Base-by-base conservation (phyloP, 2,329 filamentous ascomycete species). In the Fusarium heterosporum region DNA sequence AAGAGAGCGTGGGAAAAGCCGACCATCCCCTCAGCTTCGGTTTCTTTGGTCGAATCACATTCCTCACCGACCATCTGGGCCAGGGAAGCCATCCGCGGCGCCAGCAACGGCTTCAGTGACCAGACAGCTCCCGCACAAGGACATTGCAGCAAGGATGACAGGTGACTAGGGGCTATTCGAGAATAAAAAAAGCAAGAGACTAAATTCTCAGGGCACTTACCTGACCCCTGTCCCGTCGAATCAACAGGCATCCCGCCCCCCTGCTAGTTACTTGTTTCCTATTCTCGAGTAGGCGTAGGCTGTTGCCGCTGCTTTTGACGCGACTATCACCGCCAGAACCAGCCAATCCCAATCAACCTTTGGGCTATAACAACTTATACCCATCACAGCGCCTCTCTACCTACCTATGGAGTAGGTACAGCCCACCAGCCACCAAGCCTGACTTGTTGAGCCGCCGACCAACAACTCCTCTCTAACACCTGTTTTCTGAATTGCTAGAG, bases 11-110 rank as follows among this genome's bases (percentile, higher is more conserved):
- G 50, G 46, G 43, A 49, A 57, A 62, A 54, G 51, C 52, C 52
- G 46, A 69, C 46, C 64, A 55, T 53, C 53, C 58, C 60, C 59
- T 53, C 63, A 65, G 46, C 56, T 26, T 66, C 39, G 66, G 41
- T 48, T 14, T 62, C 30, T 22, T 49, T 57, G 46, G 66, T 68
- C 71, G 71, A 73, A 73, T 73, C 71, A 73, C 65, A 73, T 72
- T 71, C 61, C 71, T 73, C 71, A 62, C 71, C 71, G 61, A 63
- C 69, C 67, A 68, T 70, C 57, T 73, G 71, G 71, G 68, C 67
- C 71, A 70, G 64, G 65, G 63, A 69, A 71, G 68, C 57, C 55
- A 63, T 69, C 69, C 69, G 61, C 65, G 61, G 71, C 71, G 71
- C 68, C 68, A 73, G 61, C 54, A 69, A 64, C 66, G 67, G 65